phyloP scores from a whole-genome alignment of 331 rosid species.

The Quercus lobata region DNA sequence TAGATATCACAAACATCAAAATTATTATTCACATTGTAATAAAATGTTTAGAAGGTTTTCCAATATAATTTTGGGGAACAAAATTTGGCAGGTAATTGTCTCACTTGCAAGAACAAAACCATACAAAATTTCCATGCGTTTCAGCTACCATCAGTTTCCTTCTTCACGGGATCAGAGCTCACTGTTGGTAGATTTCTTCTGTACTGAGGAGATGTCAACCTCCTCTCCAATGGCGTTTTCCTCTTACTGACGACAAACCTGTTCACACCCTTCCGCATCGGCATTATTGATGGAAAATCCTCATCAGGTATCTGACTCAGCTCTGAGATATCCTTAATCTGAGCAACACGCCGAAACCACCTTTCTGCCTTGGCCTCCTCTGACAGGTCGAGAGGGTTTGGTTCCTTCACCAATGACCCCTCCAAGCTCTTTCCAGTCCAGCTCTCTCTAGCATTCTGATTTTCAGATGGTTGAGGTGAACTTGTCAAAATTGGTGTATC shows the following conservation, averaged over 20 bases:
- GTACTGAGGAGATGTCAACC: conserved; percentile 90
- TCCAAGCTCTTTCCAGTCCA: conserved; percentile 91
- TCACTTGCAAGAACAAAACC: not conserved
- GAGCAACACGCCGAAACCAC: conserved; percentile 96
- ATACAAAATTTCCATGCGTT: not conserved
- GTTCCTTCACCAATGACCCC: conserved; percentile 95
- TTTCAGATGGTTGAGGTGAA: conserved; percentile 30
- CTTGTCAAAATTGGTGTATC: conserved; percentile 22
- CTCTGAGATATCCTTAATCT: conserved; percentile 92
- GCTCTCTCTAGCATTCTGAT: conserved; percentile 32
- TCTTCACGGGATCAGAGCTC: conserved; percentile 64
- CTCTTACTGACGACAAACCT: conserved; percentile 98
- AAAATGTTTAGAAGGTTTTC: not conserved
- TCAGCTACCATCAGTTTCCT: conserved; percentile 57
- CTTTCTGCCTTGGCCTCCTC: conserved; percentile 98
- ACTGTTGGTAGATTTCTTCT: conserved; percentile 77
- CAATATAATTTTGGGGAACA: not conserved
- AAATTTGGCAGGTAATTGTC: conserved; percentile 9
- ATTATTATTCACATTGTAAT: not conserved
- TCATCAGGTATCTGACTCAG: conserved; percentile 96
- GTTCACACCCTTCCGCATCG: conserved; percentile 97
- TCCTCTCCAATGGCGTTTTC: conserved; percentile 92
- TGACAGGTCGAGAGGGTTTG: conserved; percentile 93
- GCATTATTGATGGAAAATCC: conserved; percentile 98
- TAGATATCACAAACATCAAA: not conserved